Percentiles rank a stretch among this genome's conserved stretches.
Conservation (phyloP, 2,329 filamentous ascomycete species). For the Karstenula rhodostoma region DNA sequence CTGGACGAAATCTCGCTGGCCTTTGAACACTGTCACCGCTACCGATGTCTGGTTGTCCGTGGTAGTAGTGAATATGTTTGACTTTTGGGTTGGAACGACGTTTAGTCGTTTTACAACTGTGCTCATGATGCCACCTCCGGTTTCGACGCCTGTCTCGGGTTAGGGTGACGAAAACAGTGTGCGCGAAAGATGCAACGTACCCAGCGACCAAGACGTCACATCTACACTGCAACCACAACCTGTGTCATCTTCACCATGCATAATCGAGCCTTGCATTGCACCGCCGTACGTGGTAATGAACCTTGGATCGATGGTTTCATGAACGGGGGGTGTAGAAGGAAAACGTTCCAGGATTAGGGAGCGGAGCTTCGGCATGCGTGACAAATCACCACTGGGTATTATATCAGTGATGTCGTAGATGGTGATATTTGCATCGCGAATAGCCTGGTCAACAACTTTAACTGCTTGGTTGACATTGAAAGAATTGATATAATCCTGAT, state of each 20-base stretch:
- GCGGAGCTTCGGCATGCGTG: constrained; percentile 98
- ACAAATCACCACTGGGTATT: constrained; percentile 96
- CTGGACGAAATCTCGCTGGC: constrained; percentile 92
- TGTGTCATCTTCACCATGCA: background rate
- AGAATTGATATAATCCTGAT: background rate
- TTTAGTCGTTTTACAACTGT: constrained; percentile 95
- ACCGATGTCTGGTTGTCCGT: constrained; percentile 97
- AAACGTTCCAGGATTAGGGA: constrained; percentile 95
- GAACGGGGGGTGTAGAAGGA: constrained; percentile 89
- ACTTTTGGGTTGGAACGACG: constrained; percentile 93
- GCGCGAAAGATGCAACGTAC: background rate
- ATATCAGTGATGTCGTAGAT: constrained; percentile 96
- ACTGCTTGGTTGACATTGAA: background rate
- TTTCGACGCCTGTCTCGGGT: constrained; percentile 67
- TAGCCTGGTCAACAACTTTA: constrained; percentile 58
- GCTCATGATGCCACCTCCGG: constrained; percentile 96
- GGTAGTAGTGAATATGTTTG: constrained; percentile 97
- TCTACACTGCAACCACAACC: background rate
- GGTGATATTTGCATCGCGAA: constrained; percentile 97
- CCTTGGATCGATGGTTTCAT: constrained; percentile 95
- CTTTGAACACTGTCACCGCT: constrained; percentile 93
- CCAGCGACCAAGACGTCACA: background rate
- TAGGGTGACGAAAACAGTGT: background rate
- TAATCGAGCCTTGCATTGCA: constrained; percentile 92
- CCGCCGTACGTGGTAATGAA: constrained; percentile 98